Percentiles rank a stretch among this genome's conserved stretches.
These are phyloP conservation scores for Trichaptum fuscoviolaceum DNA, from an alignment of 768 basidiomycete species.

Conservation along the genomic window DNA sequence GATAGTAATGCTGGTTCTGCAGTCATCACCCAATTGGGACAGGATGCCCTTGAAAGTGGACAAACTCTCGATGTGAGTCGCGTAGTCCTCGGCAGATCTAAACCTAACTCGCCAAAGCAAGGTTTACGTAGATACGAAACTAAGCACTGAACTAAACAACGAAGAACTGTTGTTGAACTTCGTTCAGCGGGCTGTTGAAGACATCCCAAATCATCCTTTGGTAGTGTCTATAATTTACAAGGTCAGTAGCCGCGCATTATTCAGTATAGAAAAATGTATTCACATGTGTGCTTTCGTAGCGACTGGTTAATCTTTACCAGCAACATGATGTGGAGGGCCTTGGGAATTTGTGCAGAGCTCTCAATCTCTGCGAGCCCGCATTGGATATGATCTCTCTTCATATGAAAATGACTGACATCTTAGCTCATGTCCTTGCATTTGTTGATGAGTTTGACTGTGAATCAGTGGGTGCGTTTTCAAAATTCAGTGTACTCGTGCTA, in stretches of 20 bases:
- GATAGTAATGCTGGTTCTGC: constrained; percentile 50
- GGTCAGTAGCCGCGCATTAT: constrained; percentile 32
- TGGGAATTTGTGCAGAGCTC: constrained; percentile 62
- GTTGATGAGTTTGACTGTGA: constrained; percentile 76
- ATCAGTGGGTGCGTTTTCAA: constrained; percentile 55
- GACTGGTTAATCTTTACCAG: constrained; percentile 47
- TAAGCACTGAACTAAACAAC: constrained; percentile 43
- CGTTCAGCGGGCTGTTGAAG: constrained; percentile 42
- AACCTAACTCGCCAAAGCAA: constrained; percentile 15
- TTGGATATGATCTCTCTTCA: constrained; percentile 71
- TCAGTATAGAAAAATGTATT: not conserved
- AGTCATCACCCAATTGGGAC: constrained; percentile 38
- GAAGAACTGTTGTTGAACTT: constrained; percentile 30
- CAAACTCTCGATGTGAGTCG: constrained; percentile 49
- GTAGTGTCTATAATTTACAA: constrained; percentile 55
- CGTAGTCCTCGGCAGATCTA: constrained; percentile 1
- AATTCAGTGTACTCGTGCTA: not conserved
- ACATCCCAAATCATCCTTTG: constrained; percentile 48
- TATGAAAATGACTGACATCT: constrained; percentile 54
- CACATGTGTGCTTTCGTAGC: constrained; percentile 33
- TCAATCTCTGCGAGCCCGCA: constrained; percentile 52
- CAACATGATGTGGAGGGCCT: constrained; percentile 63
- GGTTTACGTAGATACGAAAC: constrained; percentile 42
- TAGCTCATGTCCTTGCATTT: constrained; percentile 55
- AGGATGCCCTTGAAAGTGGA: constrained; percentile 59